Evolutionary conservation across 2,329 filamentous ascomycete species (phyloP), one percentile per base, ranked within the genome.

Genomic region (Exophiala sp.): DNA sequence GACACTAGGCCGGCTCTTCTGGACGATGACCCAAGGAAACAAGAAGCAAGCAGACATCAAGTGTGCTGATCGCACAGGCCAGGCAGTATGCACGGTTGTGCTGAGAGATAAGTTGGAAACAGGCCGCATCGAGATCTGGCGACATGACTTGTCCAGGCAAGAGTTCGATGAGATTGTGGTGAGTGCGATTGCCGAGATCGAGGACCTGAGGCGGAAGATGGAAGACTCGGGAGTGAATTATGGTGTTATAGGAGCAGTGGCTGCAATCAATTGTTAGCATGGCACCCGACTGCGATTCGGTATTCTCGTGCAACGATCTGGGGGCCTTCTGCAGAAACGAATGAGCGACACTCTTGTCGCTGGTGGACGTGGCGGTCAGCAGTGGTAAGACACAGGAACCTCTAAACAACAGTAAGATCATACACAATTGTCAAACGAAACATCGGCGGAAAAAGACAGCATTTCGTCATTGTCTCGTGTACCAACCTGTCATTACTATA

Each of bases 191-290:
- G 52, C 46, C 3, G 40, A 54, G 40, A 46, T 54, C 1, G 52
- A 49, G 21, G 33, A 45, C 7, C 40, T 43, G 46, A 39, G 21
- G 21, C 29, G 47, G 7, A 54, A 50, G 24, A n/a, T 50, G 9
- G 36, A 50, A 9, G 34, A 21, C 24, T 9, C 4, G 11, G 45
- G 35, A 8, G 11, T 21, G 12, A 45, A 29, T 24, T 10, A 55
- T 24, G 35, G 20, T 73, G 0, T 66, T 73, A 34, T 81, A 81
- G 0, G 61, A 66, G 1, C 64, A 67, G 1, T 72, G 24, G 24
- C 24, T 29, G 24, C 24, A 5, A 29, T 29, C 5, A 29, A 29
- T 8, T 5, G 7, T 29, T 29, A 29, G 24, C 24, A 18, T 18
- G 24, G 7, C 24, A 29, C 24, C 24, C 7, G 5, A 29, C 16